phyloP scores from a whole-genome alignment of 768 basidiomycete species.

The Hygrophorus pudorinus region DNA sequence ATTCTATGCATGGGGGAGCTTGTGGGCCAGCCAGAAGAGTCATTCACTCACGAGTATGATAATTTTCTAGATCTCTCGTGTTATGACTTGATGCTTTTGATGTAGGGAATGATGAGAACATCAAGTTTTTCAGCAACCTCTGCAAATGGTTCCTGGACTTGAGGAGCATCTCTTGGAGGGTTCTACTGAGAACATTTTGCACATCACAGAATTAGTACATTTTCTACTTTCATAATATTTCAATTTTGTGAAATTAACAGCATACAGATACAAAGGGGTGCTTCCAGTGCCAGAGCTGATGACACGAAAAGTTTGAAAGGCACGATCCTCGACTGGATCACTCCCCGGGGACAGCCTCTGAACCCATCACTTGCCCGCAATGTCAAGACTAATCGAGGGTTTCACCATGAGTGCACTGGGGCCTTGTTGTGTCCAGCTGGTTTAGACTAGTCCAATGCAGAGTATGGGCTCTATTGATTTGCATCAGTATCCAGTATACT shows the following conservation, averaged over 20 bases:
- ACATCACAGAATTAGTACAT: constrained; percentile 14
- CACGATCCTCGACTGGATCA: constrained; percentile 19
- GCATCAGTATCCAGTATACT: no score
- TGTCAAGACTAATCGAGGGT: no score
- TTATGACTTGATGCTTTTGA: no score
- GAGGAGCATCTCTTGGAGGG: constrained; percentile 8
- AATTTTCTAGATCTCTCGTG: no score
- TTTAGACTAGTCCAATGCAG: not conserved
- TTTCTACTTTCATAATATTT: not conserved
- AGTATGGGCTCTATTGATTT: not conserved
- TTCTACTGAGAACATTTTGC: constrained; percentile 10
- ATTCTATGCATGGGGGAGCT: no score
- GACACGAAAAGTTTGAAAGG: constrained; percentile 5
- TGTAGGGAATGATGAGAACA: constrained; percentile 8
- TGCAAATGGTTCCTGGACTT: not conserved
- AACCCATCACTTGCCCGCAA: not conserved
- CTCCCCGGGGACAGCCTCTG: constrained; percentile 9
- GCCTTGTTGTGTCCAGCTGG: not conserved
- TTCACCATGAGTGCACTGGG: not conserved
- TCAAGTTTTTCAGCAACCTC: not conserved
- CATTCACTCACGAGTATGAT: no score
- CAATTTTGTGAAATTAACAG: no score
- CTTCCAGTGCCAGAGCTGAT: no score
- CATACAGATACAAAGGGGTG: no score
- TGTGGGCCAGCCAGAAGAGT: no score